Conservation (phyloP, 1,284 basidiomycete genomes). For the Tylopilus orsonianus region DNA sequence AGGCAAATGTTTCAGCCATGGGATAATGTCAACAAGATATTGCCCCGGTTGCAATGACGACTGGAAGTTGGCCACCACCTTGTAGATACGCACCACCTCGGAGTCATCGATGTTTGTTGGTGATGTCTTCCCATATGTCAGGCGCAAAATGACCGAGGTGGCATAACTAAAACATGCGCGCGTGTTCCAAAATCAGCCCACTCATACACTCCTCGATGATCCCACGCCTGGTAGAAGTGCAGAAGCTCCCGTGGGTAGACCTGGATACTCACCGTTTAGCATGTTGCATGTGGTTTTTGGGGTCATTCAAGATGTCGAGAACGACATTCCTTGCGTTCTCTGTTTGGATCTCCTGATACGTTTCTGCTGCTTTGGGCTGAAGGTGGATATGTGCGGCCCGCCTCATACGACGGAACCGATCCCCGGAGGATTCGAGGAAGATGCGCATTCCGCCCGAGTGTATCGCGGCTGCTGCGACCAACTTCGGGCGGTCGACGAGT, state of each 20-base stretch:
- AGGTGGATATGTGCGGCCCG: constrained; percentile 40
- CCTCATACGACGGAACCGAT: constrained; percentile 30
- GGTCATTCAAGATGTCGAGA: constrained; percentile 39
- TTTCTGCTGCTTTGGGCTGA: too few relatives aligned
- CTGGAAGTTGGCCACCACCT: constrained; percentile 48
- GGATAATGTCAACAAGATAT: constrained; percentile 59
- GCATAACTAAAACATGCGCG: constrained; percentile 33
- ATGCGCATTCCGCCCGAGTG: constrained; percentile 26
- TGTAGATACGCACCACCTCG: constrained; percentile 53
- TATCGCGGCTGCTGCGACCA: constrained; percentile 30
- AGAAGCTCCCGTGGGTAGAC: too few relatives aligned
- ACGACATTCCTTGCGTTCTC: constrained; percentile 38
- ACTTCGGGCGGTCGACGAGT: constrained; percentile 34
- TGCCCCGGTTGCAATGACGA: constrained; percentile 52
- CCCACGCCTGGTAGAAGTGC: too few relatives aligned
- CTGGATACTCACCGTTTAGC: constrained; percentile 27
- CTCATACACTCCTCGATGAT: too few relatives aligned
- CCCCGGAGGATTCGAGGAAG: constrained; percentile 24
- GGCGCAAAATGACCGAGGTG: constrained; percentile 59
- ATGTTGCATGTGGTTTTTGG: constrained; percentile 37
- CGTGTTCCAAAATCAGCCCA: too few relatives aligned
- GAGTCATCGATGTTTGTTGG: constrained; percentile 54
- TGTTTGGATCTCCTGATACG: too few relatives aligned
- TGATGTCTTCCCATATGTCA: constrained; percentile 61
- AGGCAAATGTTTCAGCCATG: constrained; percentile 46